These are phyloP conservation scores for Lactarius deliciosus DNA, from an alignment of 768 basidiomycete genomes.

Conservation along the genomic window DNA sequence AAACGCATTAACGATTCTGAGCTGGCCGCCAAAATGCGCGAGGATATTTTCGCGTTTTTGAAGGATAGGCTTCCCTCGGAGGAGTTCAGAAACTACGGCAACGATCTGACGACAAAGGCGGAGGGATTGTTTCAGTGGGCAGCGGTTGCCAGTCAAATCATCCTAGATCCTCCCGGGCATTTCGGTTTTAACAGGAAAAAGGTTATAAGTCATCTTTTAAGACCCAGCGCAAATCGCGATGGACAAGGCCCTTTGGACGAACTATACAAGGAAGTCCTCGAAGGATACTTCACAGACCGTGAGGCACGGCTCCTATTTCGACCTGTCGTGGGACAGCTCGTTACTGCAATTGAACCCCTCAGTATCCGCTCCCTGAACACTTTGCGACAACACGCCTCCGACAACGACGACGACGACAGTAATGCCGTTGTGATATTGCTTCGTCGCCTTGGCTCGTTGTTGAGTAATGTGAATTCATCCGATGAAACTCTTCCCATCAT, in stretches of 20 bases:
- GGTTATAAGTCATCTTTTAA: not conserved
- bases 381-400: not conserved
- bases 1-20: no score
- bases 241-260: not conserved
- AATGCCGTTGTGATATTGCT: not conserved
- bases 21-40: no score
- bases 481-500: not conserved
- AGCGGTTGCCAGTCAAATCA: no score
- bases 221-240: not conserved
- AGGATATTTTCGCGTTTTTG: no score
- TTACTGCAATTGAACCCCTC: not conserved
- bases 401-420: no score
- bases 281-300: not conserved
- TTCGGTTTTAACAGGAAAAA: not conserved
- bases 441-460: conserved; percentile 1
- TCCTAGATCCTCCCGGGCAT: not conserved
- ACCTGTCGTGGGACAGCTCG: not conserved
- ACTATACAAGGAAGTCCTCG: not conserved
- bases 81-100: no score
- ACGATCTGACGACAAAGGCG: no score
- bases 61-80: no score
- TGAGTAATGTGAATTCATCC: not conserved
- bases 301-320: not conserved
- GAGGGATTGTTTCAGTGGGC: no score
- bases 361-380: not conserved